Evolutionary conservation across 192 early-diverging fungal species (phyloP), one percentile per base, ranked within the genome.

Genomic region (Dimargaris xerosporica): DNA sequence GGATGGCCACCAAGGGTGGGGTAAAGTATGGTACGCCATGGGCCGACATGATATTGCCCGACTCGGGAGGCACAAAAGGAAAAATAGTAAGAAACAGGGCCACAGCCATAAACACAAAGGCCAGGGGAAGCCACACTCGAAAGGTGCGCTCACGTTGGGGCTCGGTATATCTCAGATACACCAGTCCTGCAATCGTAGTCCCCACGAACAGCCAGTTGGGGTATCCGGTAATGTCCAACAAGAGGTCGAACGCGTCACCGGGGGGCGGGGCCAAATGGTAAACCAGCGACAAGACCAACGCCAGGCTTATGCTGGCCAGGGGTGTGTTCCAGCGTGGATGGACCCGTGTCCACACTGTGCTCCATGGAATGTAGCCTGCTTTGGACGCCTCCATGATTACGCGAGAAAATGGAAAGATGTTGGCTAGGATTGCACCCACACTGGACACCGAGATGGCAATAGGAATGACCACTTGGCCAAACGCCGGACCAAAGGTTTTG

Each of bases 121-220:
- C 67, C 48, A 65, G 44, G 50, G 73, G 71, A 54, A 80, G 66
- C 31, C 70, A 74, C 19, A 75, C 71, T 45, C 58, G 61, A 71
- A 85, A 80, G 0, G 74, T 69, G 5, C 82, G 78, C 30, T 67
- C 64, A 47, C 71, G 68, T 25, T 43, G 47, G 23, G 75, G 80
- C 43, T 70, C 66, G 2, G 62, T 72, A 50, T 50, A 67, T 28
- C 79, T 66, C 21, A 82, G 67, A 17, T 78, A 67, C 16, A 83
- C 68, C 2, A 80, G 67, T 0, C 83, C 83, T 15, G 75, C 69
- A 0, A 81, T 70, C 3, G 82, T 68, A 34, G 76, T 61, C 1
- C 74, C 78, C 63, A 83, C 82, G 65, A 85, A 80, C 64, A 79
- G 71, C 73, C 75, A 81, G 16, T 75, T 79, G 16, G 80, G 79